Base-by-base conservation (phyloP, 805 yeast genomes). In the Lachancea fermentati region DNA sequence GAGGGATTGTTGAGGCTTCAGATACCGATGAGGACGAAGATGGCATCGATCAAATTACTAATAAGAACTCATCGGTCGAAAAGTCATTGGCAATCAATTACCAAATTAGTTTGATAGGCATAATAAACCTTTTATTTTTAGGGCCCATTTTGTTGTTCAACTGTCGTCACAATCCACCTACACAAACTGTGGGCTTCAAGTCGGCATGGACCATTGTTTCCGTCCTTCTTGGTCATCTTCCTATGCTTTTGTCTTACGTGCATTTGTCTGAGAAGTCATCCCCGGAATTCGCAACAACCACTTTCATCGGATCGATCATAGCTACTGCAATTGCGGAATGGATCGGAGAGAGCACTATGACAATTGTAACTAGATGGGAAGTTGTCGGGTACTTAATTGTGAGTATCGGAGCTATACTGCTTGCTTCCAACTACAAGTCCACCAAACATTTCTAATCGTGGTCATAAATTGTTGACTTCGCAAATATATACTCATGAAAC, bases 311-410 rank as follows among this genome's bases (percentile, higher is more conserved):
- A 6, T 44, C 47, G 14, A 58, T 60, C 34, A 49, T 58, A 3
- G 41, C 48, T 16, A 53, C 52, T 49, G 63, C 62, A 19, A 34
- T 58, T 30, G 51, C 55, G 15, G 59, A 58, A 36, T 58, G 60
- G 58, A 42, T 56, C 14, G 48, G 50, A 30, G 60, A 58, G 41
- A 51, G 57, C 30, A 48, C 49, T 6, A 51, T 51, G 36, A 50
- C 60, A n/a, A 49, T 51, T 15, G 51, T 58, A 16, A 55, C 59
- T 16, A 52, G 60, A 41, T 58, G 63, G 60, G 63, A 60, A 47
- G 58, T 58, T 29, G 51, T 57, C 17, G 59, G 61, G 14, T 60
- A 57, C 42, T 37, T 55, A 29, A 44, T 49, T 42, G 37, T 60
- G 36, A 45, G 58, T 14, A 26, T 55, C 7, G 47, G 61, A 22